Evolutionary conservation across 805 yeast genomes (phyloP).

Genomic region (Isabelozyma pseudorhagii): DNA sequence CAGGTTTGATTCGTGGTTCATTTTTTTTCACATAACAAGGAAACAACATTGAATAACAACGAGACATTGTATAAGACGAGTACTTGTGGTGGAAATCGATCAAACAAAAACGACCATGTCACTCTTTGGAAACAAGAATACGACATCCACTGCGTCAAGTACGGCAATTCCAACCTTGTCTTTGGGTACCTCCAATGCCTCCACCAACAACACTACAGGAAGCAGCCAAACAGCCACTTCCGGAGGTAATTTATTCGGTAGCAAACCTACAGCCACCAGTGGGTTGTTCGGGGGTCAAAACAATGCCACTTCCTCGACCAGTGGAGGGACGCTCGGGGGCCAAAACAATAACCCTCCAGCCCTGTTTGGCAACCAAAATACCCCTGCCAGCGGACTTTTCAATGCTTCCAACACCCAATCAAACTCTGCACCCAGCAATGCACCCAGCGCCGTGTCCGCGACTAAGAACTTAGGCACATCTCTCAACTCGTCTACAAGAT

Average conservation of each 20-base stretch:
- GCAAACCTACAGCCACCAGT: background rate
- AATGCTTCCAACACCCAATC: constrained; percentile 1
- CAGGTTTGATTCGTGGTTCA: background rate
- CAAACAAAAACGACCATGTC: background rate
- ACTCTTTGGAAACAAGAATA: background rate
- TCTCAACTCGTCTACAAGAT: constrained; percentile 12
- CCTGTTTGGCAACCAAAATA: background rate
- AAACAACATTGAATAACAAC: background rate
- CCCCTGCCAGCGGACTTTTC: background rate
- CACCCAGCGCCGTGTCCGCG: constrained; percentile 6
- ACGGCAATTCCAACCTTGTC: background rate
- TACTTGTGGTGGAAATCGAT: background rate
- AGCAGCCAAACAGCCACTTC: background rate
- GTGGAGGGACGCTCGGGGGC: background rate
- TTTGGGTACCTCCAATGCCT: background rate
- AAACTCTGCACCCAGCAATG: constrained; percentile 3
- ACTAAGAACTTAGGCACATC: constrained; percentile 4
- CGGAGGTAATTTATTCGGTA: background rate
- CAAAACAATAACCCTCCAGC: background rate
- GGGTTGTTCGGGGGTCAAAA: background rate
- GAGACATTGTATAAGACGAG: background rate
- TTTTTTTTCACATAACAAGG: background rate
- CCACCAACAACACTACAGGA: background rate
- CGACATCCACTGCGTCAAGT: background rate
- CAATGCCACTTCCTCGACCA: background rate